phyloP scores from a whole-genome alignment of 164 flowering plant species.

The Santalum album region DNA sequence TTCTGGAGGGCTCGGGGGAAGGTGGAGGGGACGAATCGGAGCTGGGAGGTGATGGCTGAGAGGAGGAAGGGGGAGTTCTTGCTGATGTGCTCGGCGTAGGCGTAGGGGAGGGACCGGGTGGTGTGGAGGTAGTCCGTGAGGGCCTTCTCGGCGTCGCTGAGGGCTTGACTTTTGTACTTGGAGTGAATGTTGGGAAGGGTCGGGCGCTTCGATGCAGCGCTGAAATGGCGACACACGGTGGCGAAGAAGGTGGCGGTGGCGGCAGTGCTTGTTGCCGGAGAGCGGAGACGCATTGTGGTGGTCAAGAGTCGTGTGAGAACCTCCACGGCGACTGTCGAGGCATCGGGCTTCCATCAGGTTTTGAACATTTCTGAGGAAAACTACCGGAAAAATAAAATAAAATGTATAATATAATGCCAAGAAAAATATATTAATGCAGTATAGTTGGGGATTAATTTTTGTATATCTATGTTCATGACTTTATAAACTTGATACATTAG shows the following conservation, averaged over 20 bases:
- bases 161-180: constrained; percentile 20
- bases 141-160: constrained; percentile 41
- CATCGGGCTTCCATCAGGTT: too few species aligned
- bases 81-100: constrained; percentile 54
- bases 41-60: constrained; percentile 22
- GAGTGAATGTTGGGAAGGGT: constrained; percentile 22
- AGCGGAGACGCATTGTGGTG: too few species aligned
- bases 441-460: too few species aligned
- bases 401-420: too few species aligned
- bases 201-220: constrained; percentile 13
- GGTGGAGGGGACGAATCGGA: constrained; percentile 20
- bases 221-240: constrained; percentile 22
- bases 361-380: too few species aligned
- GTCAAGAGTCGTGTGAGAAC: too few species aligned
- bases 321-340: too few species aligned
- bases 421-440: too few species aligned
- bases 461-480: too few species aligned
- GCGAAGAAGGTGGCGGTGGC: neutral
- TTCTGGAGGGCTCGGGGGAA: constrained; percentile 25
- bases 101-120: constrained; percentile 45
- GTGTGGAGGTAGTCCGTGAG: constrained; percentile 59
- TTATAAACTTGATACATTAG: too few species aligned
- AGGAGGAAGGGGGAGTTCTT: constrained; percentile 35
- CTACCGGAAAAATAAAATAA: too few species aligned
- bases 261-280: too few species aligned